Base-by-base conservation (phyloP, 2,329 filamentous ascomycete species). In the Sporothrix pseudoabietina region DNA sequence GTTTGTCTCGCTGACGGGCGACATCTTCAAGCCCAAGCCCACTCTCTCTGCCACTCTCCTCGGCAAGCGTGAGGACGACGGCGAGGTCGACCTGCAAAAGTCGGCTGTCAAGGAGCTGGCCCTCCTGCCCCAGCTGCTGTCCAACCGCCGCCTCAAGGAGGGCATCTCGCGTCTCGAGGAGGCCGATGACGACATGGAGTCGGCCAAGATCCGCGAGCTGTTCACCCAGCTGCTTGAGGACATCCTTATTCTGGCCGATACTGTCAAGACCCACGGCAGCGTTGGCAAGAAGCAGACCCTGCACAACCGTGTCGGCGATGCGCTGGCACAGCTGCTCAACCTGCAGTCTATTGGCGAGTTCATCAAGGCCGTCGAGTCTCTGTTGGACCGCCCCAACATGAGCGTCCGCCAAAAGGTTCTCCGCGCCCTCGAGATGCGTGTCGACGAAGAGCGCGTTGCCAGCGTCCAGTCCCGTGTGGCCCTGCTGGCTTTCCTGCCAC, bases 331-430 rank as follows among this genome's bases (percentile, higher is more conserved):
- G 75, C 84, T 97, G n/a, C 86, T 99, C 69, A 91, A 93, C 75
- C 87, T 98, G 7, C 86, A 97, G 57, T 95, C 94, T 0, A 94
- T 95, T 3, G 87, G 90, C 71, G 94, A 98, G 82, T 96, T 98
- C 81, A 90, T 98, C 80, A 93, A 93, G 80, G 92, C 94, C 10
- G 91, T 97, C 55, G 93, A 97, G 79, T 89, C 90, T 39, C 86
- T 99, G 41, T 88, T 98, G 49, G 88, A 92, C 76, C 89, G 91
- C 68, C 89, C 92, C 6, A 90, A 94, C 76, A 87, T 93, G 77
- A 89, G 92, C 68, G 85, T 95, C 69, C 92, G 92, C 1, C 90
- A 92, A 76, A 94, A 93, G 82, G 93, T 94, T 68, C 88, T 95
- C 75, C 91, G 87, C 74, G 92, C 95, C 1, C 87, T 99, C 26